Evolutionary conservation across 2,329 filamentous ascomycete genomes (phyloP).

Genomic region (Colletotrichum sojae): DNA sequence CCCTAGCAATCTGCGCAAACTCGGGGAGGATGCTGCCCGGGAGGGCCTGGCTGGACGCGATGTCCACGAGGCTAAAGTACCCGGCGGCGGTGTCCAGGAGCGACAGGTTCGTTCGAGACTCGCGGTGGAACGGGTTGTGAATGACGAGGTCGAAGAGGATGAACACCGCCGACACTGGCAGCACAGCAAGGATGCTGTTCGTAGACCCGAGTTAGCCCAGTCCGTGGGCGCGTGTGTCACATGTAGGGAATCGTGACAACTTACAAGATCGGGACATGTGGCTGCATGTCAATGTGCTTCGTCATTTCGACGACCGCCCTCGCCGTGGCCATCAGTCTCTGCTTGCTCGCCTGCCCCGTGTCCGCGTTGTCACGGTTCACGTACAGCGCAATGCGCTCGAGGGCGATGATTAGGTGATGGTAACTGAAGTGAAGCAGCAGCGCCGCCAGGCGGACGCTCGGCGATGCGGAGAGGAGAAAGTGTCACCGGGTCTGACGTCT

Average conservation of each 20-base stretch:
- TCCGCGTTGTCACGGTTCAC: slow-evolving; percentile 42
- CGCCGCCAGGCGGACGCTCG: slow-evolving; percentile 42
- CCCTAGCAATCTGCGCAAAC: slow-evolving; percentile 33
- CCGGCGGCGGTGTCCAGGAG: slow-evolving; percentile 40
- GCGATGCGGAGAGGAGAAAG: slow-evolving; percentile 36
- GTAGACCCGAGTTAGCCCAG: no score
- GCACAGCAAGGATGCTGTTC: slow-evolving; percentile 39
- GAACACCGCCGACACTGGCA: slow-evolving; percentile 43
- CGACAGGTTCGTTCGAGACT: slow-evolving; percentile 39
- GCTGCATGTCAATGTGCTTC: slow-evolving; percentile 50
- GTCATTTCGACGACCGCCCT: slow-evolving; percentile 51
- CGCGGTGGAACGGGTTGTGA: slow-evolving; percentile 43
- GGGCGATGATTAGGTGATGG: slow-evolving; percentile 48
- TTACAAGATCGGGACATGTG: slow-evolving; percentile 53
- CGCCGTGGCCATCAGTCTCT: slow-evolving; percentile 49
- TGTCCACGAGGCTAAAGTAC: slow-evolving; percentile 40
- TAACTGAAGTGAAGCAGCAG: slow-evolving; percentile 50
- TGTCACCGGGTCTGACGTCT: slow-evolving; percentile 49
- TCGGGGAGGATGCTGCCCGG: slow-evolving; percentile 34
- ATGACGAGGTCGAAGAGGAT: slow-evolving; percentile 45
- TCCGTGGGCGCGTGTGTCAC: no score
- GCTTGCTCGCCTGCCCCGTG: slow-evolving; percentile 43
- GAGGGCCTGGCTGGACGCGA: slow-evolving; percentile 35
- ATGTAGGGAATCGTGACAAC: neutral
- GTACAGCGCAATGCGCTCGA: slow-evolving; percentile 49